Base-by-base conservation (phyloP, 2,329 filamentous ascomycete species). In the Sporothrix brasiliensis region DNA sequence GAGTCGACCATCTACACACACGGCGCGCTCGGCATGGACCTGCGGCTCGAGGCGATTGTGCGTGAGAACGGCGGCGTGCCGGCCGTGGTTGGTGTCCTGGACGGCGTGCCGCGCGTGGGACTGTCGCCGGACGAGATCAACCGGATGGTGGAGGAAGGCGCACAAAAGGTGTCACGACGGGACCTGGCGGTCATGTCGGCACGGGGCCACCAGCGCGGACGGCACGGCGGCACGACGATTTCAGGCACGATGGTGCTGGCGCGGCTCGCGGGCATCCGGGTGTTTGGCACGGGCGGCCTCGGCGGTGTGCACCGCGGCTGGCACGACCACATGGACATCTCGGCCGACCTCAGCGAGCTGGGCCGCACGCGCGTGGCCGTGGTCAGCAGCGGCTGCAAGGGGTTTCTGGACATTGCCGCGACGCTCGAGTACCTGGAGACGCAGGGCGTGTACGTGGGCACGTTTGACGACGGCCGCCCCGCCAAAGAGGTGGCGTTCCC, bases 1-100 rank as follows among this genome's bases (percentile, higher is more conserved):
- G 95, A 99, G 80, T 93, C 92, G 1, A 97, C 95, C 4, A 98
- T 99, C 75, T 98, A 99, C 80, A 99, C 95, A 1, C 95, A 99
- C 81, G 94, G 93, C 53, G 89, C 91, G 27, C 84, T 99, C 16
- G 92, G 92, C n/a, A 87, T 88, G 47, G 84, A 86, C 60, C 81
- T 88, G 24, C 86, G 90, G 61, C 87, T 98, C 72, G 92, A 97
- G 77, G 88, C 89, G 14, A 85, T 96, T 53, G 91, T 98, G 66
- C 91, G 95, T 60, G 83, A 85, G 53, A 87, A 93, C 79, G 95
- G 95, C 52, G 93, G 86, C 19, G 86, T 97, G 16, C 95, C 95
- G 2, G 95, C 95, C 41, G 97, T 96, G 2, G 92, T 97, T 78
- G 95, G 93, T 53, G 87, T 99, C 67, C 82, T 98, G 3, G 88